These are phyloP conservation scores for Gossypium gossypioides DNA, from an alignment of 441 rosid species.

Conservation along the genomic window DNA sequence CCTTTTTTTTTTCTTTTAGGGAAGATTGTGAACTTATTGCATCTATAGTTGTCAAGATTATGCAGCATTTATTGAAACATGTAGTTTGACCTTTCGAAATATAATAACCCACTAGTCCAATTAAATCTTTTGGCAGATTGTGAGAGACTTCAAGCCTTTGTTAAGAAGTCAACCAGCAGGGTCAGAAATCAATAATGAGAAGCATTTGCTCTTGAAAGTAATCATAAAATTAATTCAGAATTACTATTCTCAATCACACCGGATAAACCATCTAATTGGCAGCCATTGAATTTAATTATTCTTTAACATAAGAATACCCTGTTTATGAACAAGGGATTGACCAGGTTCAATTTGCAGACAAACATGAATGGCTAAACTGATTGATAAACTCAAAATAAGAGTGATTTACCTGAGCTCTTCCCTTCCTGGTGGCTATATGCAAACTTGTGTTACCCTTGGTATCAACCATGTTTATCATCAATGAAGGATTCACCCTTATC, in stretches of 20 bases:
- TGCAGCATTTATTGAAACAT: not conserved
- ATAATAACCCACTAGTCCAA: not conserved
- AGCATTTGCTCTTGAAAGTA: not conserved
- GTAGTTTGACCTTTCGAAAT: not conserved
- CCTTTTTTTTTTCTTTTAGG: not conserved
- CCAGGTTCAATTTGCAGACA: not conserved
- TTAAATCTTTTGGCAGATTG: not conserved
- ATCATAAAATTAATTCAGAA: not conserved
- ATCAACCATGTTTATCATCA: conserved; percentile 54
- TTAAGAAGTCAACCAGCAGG: conserved; percentile 16
- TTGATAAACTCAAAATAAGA: not conserved
- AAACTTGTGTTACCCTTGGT: conserved; percentile 70
- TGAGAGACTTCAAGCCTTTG: conserved; percentile 2
- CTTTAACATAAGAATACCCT: not conserved
- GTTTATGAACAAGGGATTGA: not conserved
- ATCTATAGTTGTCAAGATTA: not conserved
- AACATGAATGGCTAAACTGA: not conserved
- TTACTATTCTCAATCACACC: not conserved
- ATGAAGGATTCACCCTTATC: conserved; percentile 49
- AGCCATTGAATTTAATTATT: not conserved
- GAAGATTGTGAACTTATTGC: not conserved
- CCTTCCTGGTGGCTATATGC: conserved; percentile 78
- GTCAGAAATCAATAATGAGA: not conserved
- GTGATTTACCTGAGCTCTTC: conserved; percentile 52
- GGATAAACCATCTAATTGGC: not conserved